A percentile compares a stretch with the other conserved stretches of the same genome.
phyloP scores from a whole-genome alignment of 768 basidiomycete genomes.

The Termitomyces sp. region DNA sequence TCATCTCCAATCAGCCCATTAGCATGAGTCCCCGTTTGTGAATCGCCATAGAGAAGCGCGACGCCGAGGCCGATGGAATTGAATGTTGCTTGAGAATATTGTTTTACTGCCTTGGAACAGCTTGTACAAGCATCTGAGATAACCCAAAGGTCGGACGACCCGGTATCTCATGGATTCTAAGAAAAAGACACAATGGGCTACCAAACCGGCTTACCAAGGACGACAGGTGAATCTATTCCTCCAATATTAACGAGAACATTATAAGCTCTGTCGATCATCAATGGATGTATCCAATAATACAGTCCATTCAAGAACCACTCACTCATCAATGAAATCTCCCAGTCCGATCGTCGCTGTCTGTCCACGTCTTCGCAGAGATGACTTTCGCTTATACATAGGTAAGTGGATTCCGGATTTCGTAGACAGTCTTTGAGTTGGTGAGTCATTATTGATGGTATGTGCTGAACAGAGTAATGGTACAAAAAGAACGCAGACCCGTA shows the following conservation, averaged over 20 bases:
- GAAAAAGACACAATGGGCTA: neutral
- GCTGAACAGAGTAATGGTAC: conserved; percentile 2
- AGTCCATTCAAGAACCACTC: conserved; percentile 17
- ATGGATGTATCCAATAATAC: neutral
- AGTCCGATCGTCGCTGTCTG: conserved; percentile 42
- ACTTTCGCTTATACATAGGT: conserved; percentile 26
- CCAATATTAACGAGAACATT: conserved; percentile 57
- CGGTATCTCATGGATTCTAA: conserved; percentile 46
- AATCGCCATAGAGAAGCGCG: conserved; percentile 64
- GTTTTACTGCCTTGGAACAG: conserved; percentile 30
- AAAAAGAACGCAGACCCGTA: conserved; percentile 2
- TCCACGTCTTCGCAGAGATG: conserved; percentile 20
- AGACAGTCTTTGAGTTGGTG: conserved; percentile 6
- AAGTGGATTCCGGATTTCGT: conserved; percentile 31
- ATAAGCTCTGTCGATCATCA: conserved; percentile 44
- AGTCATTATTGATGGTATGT: neutral
- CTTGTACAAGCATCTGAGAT: conserved; percentile 50
- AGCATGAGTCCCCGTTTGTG: conserved; percentile 63
- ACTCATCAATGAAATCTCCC: conserved; percentile 63
- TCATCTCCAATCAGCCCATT: conserved; percentile 60
- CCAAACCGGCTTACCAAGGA: conserved; percentile 44
- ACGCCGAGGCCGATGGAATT: conserved; percentile 40
- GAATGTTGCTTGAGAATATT: conserved; percentile 51
- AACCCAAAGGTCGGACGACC: conserved; percentile 77
- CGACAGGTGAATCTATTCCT: conserved; percentile 42